phyloP scores from a whole-genome alignment of 2,329 filamentous ascomycete genomes.

The Penicillium sp. region DNA sequence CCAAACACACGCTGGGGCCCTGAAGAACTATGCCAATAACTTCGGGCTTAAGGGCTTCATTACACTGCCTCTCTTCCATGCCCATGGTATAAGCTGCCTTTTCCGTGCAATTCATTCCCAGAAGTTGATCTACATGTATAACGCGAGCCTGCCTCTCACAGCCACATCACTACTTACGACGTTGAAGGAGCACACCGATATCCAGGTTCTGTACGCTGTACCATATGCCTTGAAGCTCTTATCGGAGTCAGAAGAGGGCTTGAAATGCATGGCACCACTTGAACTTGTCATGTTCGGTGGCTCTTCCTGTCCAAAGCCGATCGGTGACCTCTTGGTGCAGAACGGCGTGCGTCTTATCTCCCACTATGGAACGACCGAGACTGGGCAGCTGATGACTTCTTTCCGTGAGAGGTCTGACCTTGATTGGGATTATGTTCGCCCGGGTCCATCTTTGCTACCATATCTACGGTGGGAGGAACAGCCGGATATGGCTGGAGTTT shows the following conservation, averaged over 20 bases:
- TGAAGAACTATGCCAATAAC: slow-evolving; percentile 51
- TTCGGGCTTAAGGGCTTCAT: slow-evolving; percentile 54
- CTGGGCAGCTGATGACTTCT: slow-evolving; percentile 63
- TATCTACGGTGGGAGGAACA: slow-evolving; percentile 45
- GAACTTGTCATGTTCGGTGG: slow-evolving; percentile 61
- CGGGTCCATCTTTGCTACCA: slow-evolving; percentile 40
- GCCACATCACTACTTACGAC: slow-evolving; percentile 49
- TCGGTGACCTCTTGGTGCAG: slow-evolving; percentile 56
- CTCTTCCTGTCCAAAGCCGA: slow-evolving; percentile 59
- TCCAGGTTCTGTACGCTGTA: slow-evolving; percentile 61
- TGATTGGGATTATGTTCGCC: slow-evolving; percentile 62
- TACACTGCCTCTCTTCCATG: slow-evolving; percentile 61
- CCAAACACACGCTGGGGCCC: slow-evolving; percentile 54
- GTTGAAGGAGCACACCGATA: slow-evolving; percentile 41
- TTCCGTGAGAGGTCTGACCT: slow-evolving; percentile 55
- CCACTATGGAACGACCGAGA: slow-evolving; percentile 64
- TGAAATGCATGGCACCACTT: slow-evolving; percentile 47
- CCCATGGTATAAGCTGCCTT: slow-evolving; percentile 58
- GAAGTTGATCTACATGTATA: slow-evolving; percentile 56
- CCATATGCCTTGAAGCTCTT: slow-evolving; percentile 67
- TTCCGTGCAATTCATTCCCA: slow-evolving; percentile 55
- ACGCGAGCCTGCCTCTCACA: slow-evolving; percentile 58
- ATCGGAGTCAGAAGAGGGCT: slow-evolving; percentile 58
- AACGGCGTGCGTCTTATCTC: slow-evolving; percentile 57
- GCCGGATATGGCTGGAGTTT: slow-evolving; percentile 31